Base-by-base conservation (phyloP, 768 basidiomycete species). In the Strobilomyces echinocephalus region DNA sequence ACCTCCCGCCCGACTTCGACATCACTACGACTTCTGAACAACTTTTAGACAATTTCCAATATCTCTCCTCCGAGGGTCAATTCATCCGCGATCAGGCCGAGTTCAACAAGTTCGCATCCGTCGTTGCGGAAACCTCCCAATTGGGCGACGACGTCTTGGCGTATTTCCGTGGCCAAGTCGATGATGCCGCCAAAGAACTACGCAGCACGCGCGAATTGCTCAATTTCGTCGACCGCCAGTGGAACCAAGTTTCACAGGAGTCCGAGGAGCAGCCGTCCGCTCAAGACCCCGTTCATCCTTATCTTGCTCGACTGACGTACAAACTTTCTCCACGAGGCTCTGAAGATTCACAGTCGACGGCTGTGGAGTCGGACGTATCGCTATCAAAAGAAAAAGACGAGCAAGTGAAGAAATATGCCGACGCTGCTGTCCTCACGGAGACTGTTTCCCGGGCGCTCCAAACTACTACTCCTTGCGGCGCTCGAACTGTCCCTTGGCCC, bases 281-380 rank as follows among this genome's bases (percentile, higher is more conserved):
- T 1, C 54, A 56, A 44, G 52, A 50, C 26, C 43, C 54, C 8
- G 20, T 26, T 15, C 41, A 33, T 20, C 50, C 55, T 46, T 53
- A 35, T 33, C 45, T 66, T 36, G 44, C 46, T 31, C 53, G 34
- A 21, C 38, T 63, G 52, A 50, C 52, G 49, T 59, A 65, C 38
- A 73, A 75, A 38, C 71, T 73, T n/a, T 66, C 68, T 1, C 74
- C 79, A 14, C 76, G 83, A 50, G 84, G 80, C 45, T 87, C 86
- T n/a, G 79, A 80, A 62, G 84, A 86, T 64, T 87, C 86, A 1
- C 78, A 82, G 49, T 63, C 63, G 21, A 87, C 85, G 0, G 75
- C 75, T 16, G 81, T 85, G 24, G 60, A 58, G 20, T 36, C 60
- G 40, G 62, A 63, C 49, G 35, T 24, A 7, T 40, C 31, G 6